Conservation (phyloP, 108 stramenopile genomes). For the Epipyxis sp. region DNA sequence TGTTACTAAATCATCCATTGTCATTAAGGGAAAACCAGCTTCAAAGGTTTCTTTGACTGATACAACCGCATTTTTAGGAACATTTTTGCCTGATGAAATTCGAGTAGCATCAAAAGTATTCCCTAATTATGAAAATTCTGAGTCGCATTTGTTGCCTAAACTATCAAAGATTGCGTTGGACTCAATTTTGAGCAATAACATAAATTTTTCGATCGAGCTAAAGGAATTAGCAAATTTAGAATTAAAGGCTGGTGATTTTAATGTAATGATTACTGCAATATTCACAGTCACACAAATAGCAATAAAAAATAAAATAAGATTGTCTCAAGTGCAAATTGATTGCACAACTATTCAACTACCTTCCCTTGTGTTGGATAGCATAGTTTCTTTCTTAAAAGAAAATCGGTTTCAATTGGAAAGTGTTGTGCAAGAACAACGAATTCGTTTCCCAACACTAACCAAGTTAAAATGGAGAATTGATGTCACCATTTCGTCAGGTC, state of each 20-base stretch:
- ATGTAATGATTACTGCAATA: neutral
- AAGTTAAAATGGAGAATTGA: constrained; percentile 13
- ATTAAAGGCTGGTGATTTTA: neutral
- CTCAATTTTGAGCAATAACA: too few species aligned
- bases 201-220: too few species aligned
- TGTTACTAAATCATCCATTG: too few species aligned
- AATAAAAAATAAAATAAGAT: neutral
- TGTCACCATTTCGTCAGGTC: constrained; percentile 26
- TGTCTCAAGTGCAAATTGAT: neutral
- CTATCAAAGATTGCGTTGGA: too few species aligned
- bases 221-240: too few species aligned
- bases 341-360: neutral
- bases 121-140: too few species aligned
- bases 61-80: too few species aligned
- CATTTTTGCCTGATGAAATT: too few species aligned
- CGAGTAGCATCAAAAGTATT: too few species aligned
- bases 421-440: neutral
- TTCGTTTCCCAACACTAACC: constrained; percentile 5
- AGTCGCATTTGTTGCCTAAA: too few species aligned
- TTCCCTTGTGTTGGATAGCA: neutral
- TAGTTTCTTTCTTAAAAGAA: neutral
- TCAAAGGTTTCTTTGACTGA: too few species aligned
- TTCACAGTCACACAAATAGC: constrained; percentile 3
- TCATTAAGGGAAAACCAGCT: too few species aligned
- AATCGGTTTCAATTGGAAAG: neutral